Evolutionary conservation across 306 rosid genomes (phyloP).

Genomic region (Dalbergia cultrata): DNA sequence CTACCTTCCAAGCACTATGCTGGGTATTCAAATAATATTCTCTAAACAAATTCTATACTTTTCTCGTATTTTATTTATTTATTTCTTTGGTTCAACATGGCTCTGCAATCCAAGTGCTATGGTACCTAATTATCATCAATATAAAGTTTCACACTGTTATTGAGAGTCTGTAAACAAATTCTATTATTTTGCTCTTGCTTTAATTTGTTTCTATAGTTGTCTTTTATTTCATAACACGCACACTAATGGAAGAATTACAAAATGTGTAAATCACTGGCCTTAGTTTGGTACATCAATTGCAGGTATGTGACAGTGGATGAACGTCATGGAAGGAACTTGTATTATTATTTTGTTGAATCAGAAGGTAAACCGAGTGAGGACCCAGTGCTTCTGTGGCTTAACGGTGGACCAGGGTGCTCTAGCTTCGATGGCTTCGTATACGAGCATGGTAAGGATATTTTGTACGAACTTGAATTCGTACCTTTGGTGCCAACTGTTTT

Average conservation of each 20-base stretch:
- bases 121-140: too few relatives aligned
- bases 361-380: constrained; percentile 66
- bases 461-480: not conserved
- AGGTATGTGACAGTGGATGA: constrained; percentile 46
- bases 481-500: too few relatives aligned
- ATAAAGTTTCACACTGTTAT: too few relatives aligned
- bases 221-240: too few relatives aligned
- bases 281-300: not conserved
- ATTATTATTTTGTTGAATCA: constrained; percentile 70
- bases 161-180: too few relatives aligned
- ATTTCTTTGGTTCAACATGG: too few relatives aligned
- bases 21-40: constrained; percentile 50
- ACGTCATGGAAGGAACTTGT: constrained; percentile 67
- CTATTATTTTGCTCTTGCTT: too few relatives aligned
- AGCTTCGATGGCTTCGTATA: constrained; percentile 80
- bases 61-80: not conserved
- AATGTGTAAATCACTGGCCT: not conserved
- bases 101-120: too few relatives aligned
- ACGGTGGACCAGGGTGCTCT: constrained; percentile 90
- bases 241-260: not conserved
- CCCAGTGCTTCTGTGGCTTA: constrained; percentile 84
- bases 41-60: not conserved
- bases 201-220: too few relatives aligned
- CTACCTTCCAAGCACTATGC: constrained; percentile 40
- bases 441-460: constrained; percentile 77